phyloP scores from a whole-genome alignment of 768 basidiomycete genomes.

The Clavulina sp. region DNA sequence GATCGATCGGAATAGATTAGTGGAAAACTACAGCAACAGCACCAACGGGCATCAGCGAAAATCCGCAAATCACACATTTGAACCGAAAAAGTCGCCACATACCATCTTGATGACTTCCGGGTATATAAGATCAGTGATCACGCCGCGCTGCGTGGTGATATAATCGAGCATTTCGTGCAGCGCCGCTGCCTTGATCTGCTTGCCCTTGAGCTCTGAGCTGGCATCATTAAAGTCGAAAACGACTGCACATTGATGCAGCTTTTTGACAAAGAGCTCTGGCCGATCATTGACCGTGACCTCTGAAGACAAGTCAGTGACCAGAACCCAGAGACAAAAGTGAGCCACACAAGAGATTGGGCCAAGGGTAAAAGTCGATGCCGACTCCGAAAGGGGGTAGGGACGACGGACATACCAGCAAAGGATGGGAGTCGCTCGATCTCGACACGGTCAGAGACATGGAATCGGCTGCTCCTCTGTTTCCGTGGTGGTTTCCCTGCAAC shows the following conservation, averaged over 20 bases:
- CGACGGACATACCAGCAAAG: constrained; percentile 51
- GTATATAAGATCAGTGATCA: constrained; percentile 94
- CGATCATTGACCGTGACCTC: constrained; percentile 83
- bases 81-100: constrained; percentile 15
- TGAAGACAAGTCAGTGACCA: constrained; percentile 19
- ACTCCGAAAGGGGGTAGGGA: not conserved
- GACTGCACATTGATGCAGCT: constrained; percentile 90
- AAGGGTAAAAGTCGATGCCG: not conserved
- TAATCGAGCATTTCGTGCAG: constrained; percentile 98
- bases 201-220: constrained; percentile 85
- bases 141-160: constrained; percentile 88
- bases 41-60: not conserved
- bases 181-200: constrained; percentile 97
- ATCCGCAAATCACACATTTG: not conserved
- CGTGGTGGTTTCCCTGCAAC: constrained; percentile 91
- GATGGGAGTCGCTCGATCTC: constrained; percentile 89
- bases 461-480: constrained; percentile 93
- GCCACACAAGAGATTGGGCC: not conserved
- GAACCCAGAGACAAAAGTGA: not conserved
- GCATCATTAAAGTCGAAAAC: constrained; percentile 99
- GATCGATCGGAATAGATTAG: constrained; percentile 98
- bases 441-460: constrained; percentile 89
- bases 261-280: constrained; percentile 79
- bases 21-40: constrained; percentile 52
- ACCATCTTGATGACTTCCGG: constrained; percentile 99